A percentile compares a stretch with the other conserved stretches of the same genome.
Conservation (phyloP, 768 basidiomycete species). For the Sporobolomyces pararoseus region DNA sequence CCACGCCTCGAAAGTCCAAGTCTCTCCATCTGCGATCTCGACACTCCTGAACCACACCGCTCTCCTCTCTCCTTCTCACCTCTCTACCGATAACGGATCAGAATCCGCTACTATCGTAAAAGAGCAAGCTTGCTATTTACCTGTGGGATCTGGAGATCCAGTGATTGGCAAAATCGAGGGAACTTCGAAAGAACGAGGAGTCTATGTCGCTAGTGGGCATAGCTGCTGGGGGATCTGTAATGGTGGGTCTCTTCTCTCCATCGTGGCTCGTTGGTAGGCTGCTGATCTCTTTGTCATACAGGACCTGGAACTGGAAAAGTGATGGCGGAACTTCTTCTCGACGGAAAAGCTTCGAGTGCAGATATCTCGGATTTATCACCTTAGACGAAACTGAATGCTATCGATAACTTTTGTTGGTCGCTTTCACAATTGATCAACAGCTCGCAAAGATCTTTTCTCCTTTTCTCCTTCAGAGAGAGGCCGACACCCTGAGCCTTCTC, state of each 20-base stretch:
- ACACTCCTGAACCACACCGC: conserved; percentile 51
- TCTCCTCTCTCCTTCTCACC: conserved; percentile 47
- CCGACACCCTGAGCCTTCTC: too few species aligned
- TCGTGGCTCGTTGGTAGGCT: background rate
- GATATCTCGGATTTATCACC: conserved; percentile 28
- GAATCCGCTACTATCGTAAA: conserved; percentile 57
- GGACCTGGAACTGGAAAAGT: conserved; percentile 77
- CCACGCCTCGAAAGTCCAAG: conserved; percentile 67
- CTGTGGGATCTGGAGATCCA: conserved; percentile 64
- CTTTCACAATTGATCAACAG: too few species aligned
- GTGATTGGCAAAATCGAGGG: conserved; percentile 63
- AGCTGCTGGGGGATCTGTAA: conserved; percentile 53
- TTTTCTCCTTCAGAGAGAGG: too few species aligned
- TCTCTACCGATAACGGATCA: conserved; percentile 48
- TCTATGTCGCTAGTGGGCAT: conserved; percentile 73
- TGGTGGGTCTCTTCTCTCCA: background rate
- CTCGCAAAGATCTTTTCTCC: too few species aligned
- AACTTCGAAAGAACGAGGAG: conserved; percentile 51
- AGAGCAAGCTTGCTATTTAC: conserved; percentile 74
- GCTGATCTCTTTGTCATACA: background rate
- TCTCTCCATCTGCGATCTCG: conserved; percentile 59
- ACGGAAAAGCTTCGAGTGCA: conserved; percentile 62
- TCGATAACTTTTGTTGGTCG: too few species aligned
- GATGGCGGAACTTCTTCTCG: conserved; percentile 66
- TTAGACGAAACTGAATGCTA: too few species aligned